A percentile compares a stretch with the other conserved stretches of the same genome.
Evolutionary conservation across 2,329 filamentous ascomycete species (phyloP).

Genomic region (Aspergillus oerlinghausenensis): DNA sequence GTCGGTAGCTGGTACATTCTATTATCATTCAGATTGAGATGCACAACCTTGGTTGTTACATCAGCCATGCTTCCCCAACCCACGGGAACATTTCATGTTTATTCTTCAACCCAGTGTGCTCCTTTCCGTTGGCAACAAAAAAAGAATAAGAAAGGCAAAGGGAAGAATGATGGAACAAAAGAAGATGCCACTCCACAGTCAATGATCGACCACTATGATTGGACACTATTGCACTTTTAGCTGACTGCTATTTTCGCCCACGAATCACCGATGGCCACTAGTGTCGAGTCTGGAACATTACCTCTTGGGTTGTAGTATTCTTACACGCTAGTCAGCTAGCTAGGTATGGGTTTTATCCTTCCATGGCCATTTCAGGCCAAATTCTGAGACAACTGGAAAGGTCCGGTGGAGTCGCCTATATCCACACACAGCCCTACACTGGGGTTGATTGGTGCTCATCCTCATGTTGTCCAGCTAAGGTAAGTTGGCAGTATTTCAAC

Average conservation of each 20-base stretch:
- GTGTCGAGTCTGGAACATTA: constrained; percentile 11
- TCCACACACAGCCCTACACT: neutral
- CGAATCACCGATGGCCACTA: constrained; percentile 7
- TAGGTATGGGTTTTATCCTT: neutral
- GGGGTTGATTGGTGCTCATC: neutral
- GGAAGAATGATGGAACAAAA: constrained; percentile 2
- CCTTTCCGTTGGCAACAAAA: too few species aligned
- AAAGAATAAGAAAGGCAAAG: neutral
- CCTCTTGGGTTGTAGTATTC: too few species aligned
- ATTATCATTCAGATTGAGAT: neutral
- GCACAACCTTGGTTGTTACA: neutral
- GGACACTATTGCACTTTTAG: neutral
- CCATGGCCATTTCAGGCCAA: neutral
- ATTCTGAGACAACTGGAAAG: constrained; percentile 4
- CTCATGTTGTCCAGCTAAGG: too few species aligned
- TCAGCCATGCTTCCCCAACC: neutral
- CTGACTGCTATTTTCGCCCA: constrained; percentile 10
- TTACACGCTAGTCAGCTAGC: neutral
- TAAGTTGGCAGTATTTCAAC: neutral
- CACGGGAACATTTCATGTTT: neutral
- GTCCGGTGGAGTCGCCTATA: too few species aligned
- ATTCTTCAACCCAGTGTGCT: neutral
- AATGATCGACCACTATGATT: neutral
- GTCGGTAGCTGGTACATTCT: neutral
- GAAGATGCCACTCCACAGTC: constrained; percentile 7